A percentile compares a stretch with the other conserved stretches of the same genome.
Evolutionary conservation across 208 protist genomes (phyloP).

Genomic region (Acanthamoeba sp.): DNA sequence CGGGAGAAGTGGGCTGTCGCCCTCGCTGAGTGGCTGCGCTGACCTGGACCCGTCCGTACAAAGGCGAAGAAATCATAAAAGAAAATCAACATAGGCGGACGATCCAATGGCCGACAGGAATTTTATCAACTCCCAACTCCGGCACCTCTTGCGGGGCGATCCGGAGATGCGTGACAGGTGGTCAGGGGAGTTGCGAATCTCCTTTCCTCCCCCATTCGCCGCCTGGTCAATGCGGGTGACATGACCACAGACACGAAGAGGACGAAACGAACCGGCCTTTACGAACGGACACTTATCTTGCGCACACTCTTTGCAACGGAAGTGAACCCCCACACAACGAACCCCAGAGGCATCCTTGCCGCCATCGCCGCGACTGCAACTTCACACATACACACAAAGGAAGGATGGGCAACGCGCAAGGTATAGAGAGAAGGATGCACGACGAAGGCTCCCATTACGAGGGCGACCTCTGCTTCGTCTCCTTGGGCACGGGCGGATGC

Average conservation of each 20-base stretch:
- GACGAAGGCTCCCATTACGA: not conserved
- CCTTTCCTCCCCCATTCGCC: no score
- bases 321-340: no score
- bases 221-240: not conserved
- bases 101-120: no score
- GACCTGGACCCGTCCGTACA: no score
- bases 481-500: not conserved
- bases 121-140: no score
- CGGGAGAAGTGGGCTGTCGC: slow-evolving; percentile 48
- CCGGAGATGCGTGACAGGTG: no score
- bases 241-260: not conserved
- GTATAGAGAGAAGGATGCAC: slow-evolving; percentile 18
- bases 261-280: not conserved
- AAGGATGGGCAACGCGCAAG: slow-evolving; percentile 36
- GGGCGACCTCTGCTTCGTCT: slow-evolving; percentile 39
- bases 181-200: not conserved
- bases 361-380: not conserved
- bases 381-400: not conserved
- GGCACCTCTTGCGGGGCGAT: no score
- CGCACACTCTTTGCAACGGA: no score
- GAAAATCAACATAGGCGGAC: no score
- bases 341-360: no score
- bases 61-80: not conserved
- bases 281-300: not conserved
- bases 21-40: slow-evolving; percentile 16